These are phyloP conservation scores for Gloeostereum incarnatum DNA, from an alignment of 768 basidiomycete genomes.

Conservation along the genomic window DNA sequence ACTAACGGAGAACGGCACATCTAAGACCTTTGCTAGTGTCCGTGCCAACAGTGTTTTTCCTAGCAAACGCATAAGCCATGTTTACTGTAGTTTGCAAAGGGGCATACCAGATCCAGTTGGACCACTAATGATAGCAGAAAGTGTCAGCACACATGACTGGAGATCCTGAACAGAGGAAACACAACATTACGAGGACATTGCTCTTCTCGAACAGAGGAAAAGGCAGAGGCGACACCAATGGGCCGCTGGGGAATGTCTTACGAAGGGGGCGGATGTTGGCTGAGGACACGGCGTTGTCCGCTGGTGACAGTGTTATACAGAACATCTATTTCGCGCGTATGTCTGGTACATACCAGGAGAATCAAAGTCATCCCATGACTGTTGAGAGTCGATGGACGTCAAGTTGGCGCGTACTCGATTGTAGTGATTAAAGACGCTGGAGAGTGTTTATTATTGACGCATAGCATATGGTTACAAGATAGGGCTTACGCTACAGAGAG, in stretches of 20 bases:
- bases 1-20: constrained; percentile 90
- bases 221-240: constrained; percentile 32
- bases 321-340: constrained; percentile 1
- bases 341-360: constrained; percentile 5
- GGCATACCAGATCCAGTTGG: constrained; percentile 75
- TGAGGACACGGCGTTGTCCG: constrained; percentile 32
- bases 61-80: constrained; percentile 15
- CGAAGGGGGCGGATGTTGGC: constrained; percentile 59
- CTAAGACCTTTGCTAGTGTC: constrained; percentile 83
- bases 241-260: constrained; percentile 20
- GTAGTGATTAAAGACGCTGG: constrained; percentile 91
- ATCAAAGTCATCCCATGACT: constrained; percentile 9
- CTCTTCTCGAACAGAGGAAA: constrained; percentile 83
- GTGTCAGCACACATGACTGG: constrained; percentile 72
- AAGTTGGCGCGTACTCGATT: constrained; percentile 76
- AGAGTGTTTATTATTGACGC: not conserved
- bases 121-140: constrained; percentile 56
- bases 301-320: constrained; percentile 13
- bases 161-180: constrained; percentile 78
- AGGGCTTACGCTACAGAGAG: constrained; percentile 86
- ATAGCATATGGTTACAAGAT: not conserved
- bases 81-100: not conserved
- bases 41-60: constrained; percentile 89
- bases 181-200: constrained; percentile 85
- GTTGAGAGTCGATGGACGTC: constrained; percentile 32